phyloP scores from a whole-genome alignment of 2,329 filamentous ascomycete genomes.

The Neonectria neomacrospora region DNA sequence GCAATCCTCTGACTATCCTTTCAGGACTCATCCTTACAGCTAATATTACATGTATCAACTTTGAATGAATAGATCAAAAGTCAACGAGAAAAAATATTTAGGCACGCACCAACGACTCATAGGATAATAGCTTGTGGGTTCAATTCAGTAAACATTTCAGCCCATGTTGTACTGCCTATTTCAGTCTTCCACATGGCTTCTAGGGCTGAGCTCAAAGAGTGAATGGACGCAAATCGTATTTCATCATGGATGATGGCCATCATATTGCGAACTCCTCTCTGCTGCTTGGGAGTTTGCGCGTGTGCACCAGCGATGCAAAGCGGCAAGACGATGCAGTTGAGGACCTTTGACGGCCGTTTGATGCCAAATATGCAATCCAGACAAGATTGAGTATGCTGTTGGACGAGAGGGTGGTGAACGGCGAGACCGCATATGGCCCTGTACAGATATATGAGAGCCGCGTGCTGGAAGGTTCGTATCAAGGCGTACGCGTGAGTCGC shows the following conservation, averaged over 20 bases:
- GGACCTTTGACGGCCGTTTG: constrained; percentile 49
- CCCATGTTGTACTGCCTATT: constrained; percentile 34
- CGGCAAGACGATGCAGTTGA: constrained; percentile 54
- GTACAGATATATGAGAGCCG: constrained; percentile 56
- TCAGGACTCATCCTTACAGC: too few species aligned
- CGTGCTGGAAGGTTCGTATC: constrained; percentile 54
- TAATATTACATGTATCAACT: neutral
- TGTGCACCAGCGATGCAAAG: constrained; percentile 53
- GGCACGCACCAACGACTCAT: neutral
- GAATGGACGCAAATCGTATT: constrained; percentile 54
- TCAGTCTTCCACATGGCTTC: constrained; percentile 39
- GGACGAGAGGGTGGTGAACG: constrained; percentile 52
- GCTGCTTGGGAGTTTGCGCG: constrained; percentile 45
- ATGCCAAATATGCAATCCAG: constrained; percentile 52
- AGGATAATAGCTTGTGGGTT: constrained; percentile 43
- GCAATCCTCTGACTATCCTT: neutral
- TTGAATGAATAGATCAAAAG: neutral
- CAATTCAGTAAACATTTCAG: constrained; percentile 39
- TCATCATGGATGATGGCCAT: constrained; percentile 44
- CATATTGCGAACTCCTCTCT: constrained; percentile 35
- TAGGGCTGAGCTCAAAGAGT: constrained; percentile 38
- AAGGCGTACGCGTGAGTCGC: constrained; percentile 49
- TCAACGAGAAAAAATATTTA: neutral
- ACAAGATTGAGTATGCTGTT: constrained; percentile 51
- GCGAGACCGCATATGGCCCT: constrained; percentile 54